Evolutionary conservation across 192 early-diverging fungal genomes (phyloP), one percentile per base, ranked within the genome.

Genomic region (Coemansia pectinata): DNA sequence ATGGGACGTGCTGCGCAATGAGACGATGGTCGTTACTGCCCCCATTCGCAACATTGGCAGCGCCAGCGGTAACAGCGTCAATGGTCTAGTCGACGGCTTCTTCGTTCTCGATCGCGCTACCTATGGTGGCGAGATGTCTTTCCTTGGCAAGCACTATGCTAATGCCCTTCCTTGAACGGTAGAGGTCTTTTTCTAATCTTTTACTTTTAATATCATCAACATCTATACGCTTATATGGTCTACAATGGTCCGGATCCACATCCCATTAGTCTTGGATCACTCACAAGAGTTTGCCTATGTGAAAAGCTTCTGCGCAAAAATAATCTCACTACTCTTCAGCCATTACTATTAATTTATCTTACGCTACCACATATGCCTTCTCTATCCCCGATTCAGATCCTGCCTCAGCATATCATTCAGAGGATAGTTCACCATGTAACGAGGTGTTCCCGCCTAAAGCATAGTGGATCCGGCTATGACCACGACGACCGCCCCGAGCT

Each of bases 121-220:
- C 27, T 74, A 72, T 27, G 66, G 68, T 23, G 72, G 78, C 42
- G 72, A 79, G 65, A 74, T 79, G 78, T 66, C 78, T 12, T 79
- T 79, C 69, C 44, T 79, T 23, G 78, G 55, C 72, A 74, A 74
- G 62, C 78, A 48, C 63, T 79, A 74, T 33, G 65, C 72, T 5
- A 66, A 79, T 25, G 69, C 78, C 2, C 72, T 79, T 27, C 78
- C 78, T 47, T 79, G 40, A 79, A 12, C 50, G 9, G 5, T 21
- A 3, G 4, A 8, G 45, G 15, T 48, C 2, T 48, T 8, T 7
- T 25, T 12, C 25, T 19, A 34, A 21, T 34, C 31, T 66, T 41
- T 3, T 66, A 40, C 36, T 41, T 40, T 57, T 31, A 17, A 57
- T 36, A 9, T 8, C 34, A 36, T 36, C 5, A 7, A 1, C 34